Percentiles rank a stretch among this genome's conserved stretches.
phyloP scores from a whole-genome alignment of 352 stramenopile genomes.

The Phytophthora cactorum region DNA sequence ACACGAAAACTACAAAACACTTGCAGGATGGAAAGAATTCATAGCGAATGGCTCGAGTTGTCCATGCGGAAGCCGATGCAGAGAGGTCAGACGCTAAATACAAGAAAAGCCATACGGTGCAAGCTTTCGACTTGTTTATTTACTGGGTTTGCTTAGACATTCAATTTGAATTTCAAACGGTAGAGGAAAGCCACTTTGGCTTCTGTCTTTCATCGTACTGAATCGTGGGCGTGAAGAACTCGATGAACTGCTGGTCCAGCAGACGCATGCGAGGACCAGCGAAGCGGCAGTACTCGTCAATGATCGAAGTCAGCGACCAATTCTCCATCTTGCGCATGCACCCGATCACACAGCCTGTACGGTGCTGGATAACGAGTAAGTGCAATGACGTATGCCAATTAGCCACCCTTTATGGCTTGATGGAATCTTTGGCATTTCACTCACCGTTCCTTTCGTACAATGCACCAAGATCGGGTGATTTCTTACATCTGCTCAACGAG shows the following conservation, averaged over 20 bases:
- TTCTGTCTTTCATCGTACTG: constrained; percentile 84
- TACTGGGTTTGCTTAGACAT: not conserved
- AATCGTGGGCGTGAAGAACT: constrained; percentile 86
- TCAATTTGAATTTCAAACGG: not conserved
- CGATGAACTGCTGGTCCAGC: constrained; percentile 90
- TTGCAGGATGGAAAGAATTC: constrained; percentile 28
- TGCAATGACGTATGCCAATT: not conserved
- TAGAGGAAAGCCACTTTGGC: constrained; percentile 62
- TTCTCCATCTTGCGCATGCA: constrained; percentile 90
- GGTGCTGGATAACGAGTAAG: constrained; percentile 48
- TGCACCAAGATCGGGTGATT: constrained; percentile 91
- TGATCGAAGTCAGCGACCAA: constrained; percentile 88
- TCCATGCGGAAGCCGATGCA: constrained; percentile 37
- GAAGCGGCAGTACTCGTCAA: constrained; percentile 90
- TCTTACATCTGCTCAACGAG: constrained; percentile 55
- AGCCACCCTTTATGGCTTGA: not conserved
- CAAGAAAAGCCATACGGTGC: constrained; percentile 31
- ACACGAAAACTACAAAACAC: constrained; percentile 30
- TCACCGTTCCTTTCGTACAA: constrained; percentile 88
- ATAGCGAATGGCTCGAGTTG: constrained; percentile 28
- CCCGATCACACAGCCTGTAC: constrained; percentile 85
- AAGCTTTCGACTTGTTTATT: constrained; percentile 20
- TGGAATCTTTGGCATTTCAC: not conserved
- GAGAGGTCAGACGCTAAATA: constrained; percentile 39
- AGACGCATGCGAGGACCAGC: constrained; percentile 84